A percentile compares a stretch with the other conserved stretches of the same genome.
Evolutionary conservation across 2,329 filamentous ascomycete genomes (phyloP).

Genomic region (Phyllosticta citriasiana): DNA sequence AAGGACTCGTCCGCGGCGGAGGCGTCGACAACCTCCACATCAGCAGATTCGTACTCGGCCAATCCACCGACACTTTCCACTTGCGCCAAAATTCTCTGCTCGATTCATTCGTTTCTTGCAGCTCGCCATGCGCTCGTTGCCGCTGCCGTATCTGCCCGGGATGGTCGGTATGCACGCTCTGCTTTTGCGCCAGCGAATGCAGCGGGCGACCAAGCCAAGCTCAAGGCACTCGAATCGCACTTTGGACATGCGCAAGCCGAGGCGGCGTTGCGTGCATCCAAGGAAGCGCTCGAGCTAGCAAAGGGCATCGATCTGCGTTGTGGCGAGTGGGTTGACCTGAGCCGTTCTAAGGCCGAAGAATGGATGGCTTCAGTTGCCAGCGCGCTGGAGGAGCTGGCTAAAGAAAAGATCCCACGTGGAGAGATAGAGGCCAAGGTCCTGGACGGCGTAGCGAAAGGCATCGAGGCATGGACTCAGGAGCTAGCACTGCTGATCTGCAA

Average conservation of each 20-base stretch:
- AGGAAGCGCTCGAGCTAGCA: slow-evolving; percentile 39
- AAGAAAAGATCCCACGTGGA: background rate
- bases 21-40: slow-evolving; percentile 23
- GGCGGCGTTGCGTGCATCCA: slow-evolving; percentile 39
- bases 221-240: slow-evolving; percentile 37
- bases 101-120: slow-evolving; percentile 40
- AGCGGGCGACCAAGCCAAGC: slow-evolving; percentile 39
- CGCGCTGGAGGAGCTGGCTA: slow-evolving; percentile 30
- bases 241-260: slow-evolving; percentile 42
- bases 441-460: background rate
- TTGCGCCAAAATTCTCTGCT: slow-evolving; percentile 35
- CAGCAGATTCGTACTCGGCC: slow-evolving; percentile 20
- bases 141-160: slow-evolving; percentile 42
- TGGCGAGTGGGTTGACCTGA: slow-evolving; percentile 41
- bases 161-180: slow-evolving; percentile 44
- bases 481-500: slow-evolving; percentile 13
- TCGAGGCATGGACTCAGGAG: background rate
- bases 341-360: slow-evolving; percentile 42
- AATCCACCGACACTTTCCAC: slow-evolving; percentile 15
- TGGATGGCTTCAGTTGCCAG: slow-evolving; percentile 39
- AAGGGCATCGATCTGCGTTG: slow-evolving; percentile 41
- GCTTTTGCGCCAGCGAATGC: slow-evolving; percentile 43
- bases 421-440: background rate
- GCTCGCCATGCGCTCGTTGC: slow-evolving; percentile 40
- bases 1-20: slow-evolving; percentile 1